A percentile compares a stretch with the other conserved stretches of the same genome.
These are phyloP conservation scores for Elsinoe perseae DNA, from an alignment of 2,329 filamentous ascomycete species.

Conservation along the genomic window DNA sequence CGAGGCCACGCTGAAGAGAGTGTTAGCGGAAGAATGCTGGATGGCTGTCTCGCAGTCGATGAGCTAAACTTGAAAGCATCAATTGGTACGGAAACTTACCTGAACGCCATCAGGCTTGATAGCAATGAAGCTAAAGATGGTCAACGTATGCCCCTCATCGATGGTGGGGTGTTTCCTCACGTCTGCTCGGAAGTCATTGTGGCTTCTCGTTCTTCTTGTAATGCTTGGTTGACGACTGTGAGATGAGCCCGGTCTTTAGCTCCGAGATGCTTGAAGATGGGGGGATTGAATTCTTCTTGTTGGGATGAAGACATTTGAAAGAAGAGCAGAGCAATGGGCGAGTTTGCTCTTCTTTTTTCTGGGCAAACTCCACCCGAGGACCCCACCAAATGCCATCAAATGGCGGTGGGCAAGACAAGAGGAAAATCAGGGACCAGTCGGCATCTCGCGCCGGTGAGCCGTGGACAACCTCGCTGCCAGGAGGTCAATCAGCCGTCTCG, in stretches of 20 bases:
- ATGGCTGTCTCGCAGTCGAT: too few species aligned
- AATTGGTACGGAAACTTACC: slow-evolving; percentile 48
- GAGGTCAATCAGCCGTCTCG: not conserved
- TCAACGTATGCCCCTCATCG: slow-evolving; percentile 12
- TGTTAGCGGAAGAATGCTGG: too few species aligned
- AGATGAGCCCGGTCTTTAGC: slow-evolving; percentile 42
- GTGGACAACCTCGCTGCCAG: not conserved
- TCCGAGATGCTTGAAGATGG: slow-evolving; percentile 41
- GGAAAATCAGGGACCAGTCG: not conserved
- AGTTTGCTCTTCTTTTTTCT: slow-evolving; percentile 14
- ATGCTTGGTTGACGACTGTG: slow-evolving; percentile 29
- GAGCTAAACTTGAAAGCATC: too few species aligned
- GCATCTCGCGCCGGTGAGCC: not conserved
- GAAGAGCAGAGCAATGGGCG: not conserved
- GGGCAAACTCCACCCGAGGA: not conserved
- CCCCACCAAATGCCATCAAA: not conserved
- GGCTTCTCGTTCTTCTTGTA: slow-evolving; percentile 23
- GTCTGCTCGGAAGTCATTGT: slow-evolving; percentile 66
- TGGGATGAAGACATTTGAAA: slow-evolving; percentile 17
- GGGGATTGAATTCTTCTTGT: slow-evolving; percentile 28
- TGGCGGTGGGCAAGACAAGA: not conserved
- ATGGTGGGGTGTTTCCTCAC: slow-evolving; percentile 47
- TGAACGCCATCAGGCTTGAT: slow-evolving; percentile 99
- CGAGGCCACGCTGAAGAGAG: slow-evolving; percentile 73
- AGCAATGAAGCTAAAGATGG: slow-evolving; percentile 79